These are phyloP conservation scores for Debaryomyces psychrophilus DNA, from an alignment of 1,139 yeast genomes.

Conservation along the genomic window DNA sequence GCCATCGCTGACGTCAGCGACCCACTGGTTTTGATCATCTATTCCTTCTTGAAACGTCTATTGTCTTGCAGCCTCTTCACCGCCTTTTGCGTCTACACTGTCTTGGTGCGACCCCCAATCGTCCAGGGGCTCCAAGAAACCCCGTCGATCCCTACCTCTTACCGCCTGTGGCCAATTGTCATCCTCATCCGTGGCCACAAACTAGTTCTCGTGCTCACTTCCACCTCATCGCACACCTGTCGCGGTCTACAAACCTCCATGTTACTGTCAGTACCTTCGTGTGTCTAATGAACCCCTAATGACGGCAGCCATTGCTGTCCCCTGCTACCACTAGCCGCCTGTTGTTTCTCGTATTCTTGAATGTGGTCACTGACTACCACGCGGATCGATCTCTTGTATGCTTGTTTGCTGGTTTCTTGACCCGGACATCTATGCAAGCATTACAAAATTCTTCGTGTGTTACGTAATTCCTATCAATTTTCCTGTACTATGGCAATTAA, in stretches of 20 bases:
- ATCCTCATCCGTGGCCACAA: too few species aligned
- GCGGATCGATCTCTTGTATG: neutral
- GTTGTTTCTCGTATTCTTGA: neutral
- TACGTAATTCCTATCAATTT: neutral
- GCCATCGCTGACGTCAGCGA: neutral
- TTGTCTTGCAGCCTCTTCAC: neutral
- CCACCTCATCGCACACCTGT: too few species aligned
- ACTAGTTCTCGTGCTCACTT: too few species aligned
- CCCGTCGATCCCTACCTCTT: neutral
- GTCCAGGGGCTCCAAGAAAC: too few species aligned
- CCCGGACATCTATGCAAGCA: constrained; percentile 4
- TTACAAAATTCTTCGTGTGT: constrained; percentile 2
- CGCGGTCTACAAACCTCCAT: too few species aligned
- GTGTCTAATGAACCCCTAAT: too few species aligned
- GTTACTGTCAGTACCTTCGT: too few species aligned
- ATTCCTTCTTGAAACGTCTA: neutral
- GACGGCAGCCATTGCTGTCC: too few species aligned
- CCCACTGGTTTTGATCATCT: neutral
- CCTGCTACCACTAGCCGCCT: too few species aligned
- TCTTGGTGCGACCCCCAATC: neutral
- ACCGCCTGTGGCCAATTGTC: too few species aligned
- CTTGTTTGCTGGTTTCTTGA: neutral
- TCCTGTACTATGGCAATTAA: neutral
- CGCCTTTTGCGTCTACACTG: neutral
- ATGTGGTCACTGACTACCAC: neutral